These are phyloP conservation scores for Diaporthe sp. DNA, from an alignment of 2,329 filamentous ascomycete species.

Conservation along the genomic window DNA sequence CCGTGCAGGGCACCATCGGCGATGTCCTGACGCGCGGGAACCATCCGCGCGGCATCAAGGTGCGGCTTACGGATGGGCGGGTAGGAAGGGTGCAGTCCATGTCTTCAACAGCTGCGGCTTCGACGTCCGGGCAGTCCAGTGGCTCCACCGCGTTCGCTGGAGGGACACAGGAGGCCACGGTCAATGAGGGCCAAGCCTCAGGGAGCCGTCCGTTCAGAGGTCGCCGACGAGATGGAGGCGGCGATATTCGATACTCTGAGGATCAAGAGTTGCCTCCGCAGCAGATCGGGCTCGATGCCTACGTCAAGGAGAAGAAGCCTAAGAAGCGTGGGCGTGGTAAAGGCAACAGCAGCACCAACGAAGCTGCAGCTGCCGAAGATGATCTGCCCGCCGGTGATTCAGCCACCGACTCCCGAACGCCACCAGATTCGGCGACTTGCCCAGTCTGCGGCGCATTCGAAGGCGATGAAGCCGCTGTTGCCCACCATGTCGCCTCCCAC, in stretches of 20 bases:
- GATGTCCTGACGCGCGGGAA: slow-evolving; percentile 79
- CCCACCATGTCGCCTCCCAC: slow-evolving; percentile 74
- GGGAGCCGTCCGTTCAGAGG: not conserved
- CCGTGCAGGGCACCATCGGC: slow-evolving; percentile 75
- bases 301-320: slow-evolving; percentile 56
- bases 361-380: not conserved
- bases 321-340: slow-evolving; percentile 45
- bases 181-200: not conserved
- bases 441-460: slow-evolving; percentile 76
- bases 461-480: slow-evolving; percentile 77
- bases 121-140: not conserved
- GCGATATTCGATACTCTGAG: slow-evolving; percentile 48
- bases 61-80: slow-evolving; percentile 77
- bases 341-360: slow-evolving; percentile 36
- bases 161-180: not conserved
- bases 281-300: slow-evolving; percentile 64
- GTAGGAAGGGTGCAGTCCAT: slow-evolving; percentile 81
- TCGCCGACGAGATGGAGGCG: slow-evolving; percentile 41
- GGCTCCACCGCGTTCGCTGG: slow-evolving; percentile 24
- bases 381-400: slow-evolving; percentile 31
- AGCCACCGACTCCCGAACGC: slow-evolving; percentile 33
- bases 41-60: slow-evolving; percentile 84
- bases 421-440: slow-evolving; percentile 56
- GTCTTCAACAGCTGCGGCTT: slow-evolving; percentile 45
- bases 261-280: slow-evolving; percentile 54